A percentile compares a stretch with the other conserved stretches of the same genome.
Conservation (phyloP, 140 eudicot species). For the Flaveria floridana region DNA sequence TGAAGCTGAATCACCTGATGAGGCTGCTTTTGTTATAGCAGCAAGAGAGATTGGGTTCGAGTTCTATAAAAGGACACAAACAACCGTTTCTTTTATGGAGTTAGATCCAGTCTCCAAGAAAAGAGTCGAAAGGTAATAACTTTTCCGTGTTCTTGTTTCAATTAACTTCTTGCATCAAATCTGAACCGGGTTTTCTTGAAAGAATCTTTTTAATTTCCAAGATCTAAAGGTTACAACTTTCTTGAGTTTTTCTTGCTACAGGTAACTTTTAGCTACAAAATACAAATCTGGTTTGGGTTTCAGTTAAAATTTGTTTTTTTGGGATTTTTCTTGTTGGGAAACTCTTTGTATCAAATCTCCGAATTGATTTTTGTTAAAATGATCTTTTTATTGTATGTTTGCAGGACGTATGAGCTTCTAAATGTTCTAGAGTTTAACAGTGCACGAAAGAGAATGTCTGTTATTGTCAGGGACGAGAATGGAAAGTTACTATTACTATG, state of each 20-base stretch:
- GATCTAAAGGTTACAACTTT: constrained; percentile 40
- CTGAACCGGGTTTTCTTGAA: background rate
- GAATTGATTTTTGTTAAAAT: background rate
- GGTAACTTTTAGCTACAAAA: constrained; percentile 11
- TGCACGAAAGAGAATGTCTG: constrained; percentile 15
- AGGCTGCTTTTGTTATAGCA: constrained; percentile 93
- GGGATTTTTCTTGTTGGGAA: constrained; percentile 20
- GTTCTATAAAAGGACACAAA: constrained; percentile 80
- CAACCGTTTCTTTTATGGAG: constrained; percentile 61
- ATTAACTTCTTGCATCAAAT: background rate
- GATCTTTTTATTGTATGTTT: background rate
- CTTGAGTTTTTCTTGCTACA: constrained; percentile 1
- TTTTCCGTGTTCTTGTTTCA: constrained; percentile 15
- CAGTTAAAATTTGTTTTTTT: background rate
- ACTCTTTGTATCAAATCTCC: background rate
- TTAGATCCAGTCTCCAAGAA: constrained; percentile 56
- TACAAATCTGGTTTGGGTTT: background rate
- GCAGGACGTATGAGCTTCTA: constrained; percentile 25
- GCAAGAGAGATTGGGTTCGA: constrained; percentile 91
- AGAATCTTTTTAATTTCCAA: constrained; percentile 19
- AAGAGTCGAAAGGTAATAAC: constrained; percentile 56
- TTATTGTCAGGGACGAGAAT: constrained; percentile 11
- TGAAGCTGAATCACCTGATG: constrained; percentile 99
- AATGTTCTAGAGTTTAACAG: constrained; percentile 12
- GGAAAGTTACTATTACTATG: constrained; percentile 14